These are phyloP conservation scores for Globisporangium takayamanum DNA, from an alignment of 352 stramenopile genomes.

Conservation along the genomic window DNA sequence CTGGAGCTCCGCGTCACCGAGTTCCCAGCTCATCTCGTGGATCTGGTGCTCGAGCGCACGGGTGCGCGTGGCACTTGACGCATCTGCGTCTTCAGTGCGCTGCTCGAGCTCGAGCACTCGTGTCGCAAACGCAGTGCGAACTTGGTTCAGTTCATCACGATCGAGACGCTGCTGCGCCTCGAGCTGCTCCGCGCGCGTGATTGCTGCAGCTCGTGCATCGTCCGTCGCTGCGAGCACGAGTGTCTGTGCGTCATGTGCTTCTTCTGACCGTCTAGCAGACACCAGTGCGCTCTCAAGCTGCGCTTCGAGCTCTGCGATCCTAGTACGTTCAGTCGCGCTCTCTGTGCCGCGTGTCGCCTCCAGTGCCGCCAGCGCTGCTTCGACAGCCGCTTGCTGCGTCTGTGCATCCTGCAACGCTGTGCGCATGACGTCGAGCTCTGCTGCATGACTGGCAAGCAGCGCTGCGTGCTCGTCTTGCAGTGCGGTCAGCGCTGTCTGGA, in stretches of 20 bases:
- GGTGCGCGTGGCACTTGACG: background rate
- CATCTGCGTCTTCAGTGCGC: background rate
- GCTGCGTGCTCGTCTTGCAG: background rate
- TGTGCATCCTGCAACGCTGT: background rate
- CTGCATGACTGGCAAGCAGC: background rate
- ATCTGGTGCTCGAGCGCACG: background rate
- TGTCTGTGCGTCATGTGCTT: slow-evolving; percentile 3
- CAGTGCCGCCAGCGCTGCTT: background rate
- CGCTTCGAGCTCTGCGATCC: background rate
- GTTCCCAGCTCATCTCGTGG: background rate
- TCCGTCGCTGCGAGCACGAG: slow-evolving; percentile 2
- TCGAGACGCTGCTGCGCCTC: background rate
- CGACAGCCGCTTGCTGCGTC: background rate
- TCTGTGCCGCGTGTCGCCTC: background rate
- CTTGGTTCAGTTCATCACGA: background rate
- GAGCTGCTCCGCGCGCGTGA: background rate
- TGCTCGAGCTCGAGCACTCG: background rate
- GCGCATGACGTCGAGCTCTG: background rate
- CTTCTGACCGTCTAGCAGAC: background rate
- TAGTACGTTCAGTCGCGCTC: background rate
- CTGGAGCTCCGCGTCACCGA: background rate
- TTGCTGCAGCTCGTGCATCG: background rate
- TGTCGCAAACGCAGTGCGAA: background rate
- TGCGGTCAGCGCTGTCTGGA: background rate
- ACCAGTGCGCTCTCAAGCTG: background rate